Evolutionary conservation across 495 filamentous ascomycete species (phyloP), one percentile per base, ranked within the genome.

Genomic region (Aspergillus carlsbadensis): DNA sequence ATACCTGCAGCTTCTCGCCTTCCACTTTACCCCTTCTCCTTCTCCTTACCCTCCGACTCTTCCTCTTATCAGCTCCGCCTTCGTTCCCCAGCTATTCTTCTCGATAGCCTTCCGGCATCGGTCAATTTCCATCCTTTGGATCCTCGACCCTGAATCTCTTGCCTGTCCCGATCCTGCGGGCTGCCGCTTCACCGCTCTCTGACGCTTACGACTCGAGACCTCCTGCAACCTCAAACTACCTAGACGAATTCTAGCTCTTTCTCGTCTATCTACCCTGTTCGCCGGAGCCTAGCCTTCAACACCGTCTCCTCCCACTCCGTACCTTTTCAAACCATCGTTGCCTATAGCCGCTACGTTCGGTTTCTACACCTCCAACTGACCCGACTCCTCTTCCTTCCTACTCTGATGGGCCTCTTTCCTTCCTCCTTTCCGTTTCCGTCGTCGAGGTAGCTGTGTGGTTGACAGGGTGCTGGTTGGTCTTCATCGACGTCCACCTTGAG

Each of bases 371-470:
- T 44, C 64, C 63, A 54, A 21, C 33, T 58, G 49, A 11, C 24
- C 41, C 37, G 35, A 45, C 40, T 45, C 51, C 55, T 26, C 50
- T 41, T 51, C 59, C 34, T 44, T 41, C n/a, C 56, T 69, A 64
- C 65, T 63, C 72, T 72, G 64, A 74, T 75, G 71, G 69, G 70
- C 69, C 59, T 70, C 63, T 58, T 57, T 37, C 31, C 34, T 22
- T 58, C 54, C 53, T 58, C 60, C 56, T 61, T 47, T 15, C 39
- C 39, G 62, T 57, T 54, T 43, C 54, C 48, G 57, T 59, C 70
- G 65, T 60, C 68, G 62, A 71, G 74, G 74, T 75, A 76, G 73
- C 65, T 65, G 69, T 63, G 68, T 68, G 67, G 73, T 69, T 65
- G 70, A 65, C 56, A 57, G 64, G 66, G 64, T 35, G 66, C 65